Conservation (phyloP, 495 filamentous ascomycete genomes). For the Penicillium soppii region DNA sequence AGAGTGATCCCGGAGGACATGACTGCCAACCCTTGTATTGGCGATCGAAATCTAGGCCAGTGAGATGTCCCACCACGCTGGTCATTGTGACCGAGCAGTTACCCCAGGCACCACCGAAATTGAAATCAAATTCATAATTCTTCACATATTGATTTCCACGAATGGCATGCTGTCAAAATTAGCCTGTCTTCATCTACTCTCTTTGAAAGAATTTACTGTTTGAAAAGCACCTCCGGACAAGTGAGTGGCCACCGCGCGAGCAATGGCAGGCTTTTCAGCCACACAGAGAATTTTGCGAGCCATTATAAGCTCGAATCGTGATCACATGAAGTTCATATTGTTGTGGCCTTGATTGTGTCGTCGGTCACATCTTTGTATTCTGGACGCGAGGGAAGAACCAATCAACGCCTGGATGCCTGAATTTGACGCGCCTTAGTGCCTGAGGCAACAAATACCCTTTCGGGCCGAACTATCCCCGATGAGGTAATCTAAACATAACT, state of each 20-base stretch:
- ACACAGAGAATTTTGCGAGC: constrained; percentile 75
- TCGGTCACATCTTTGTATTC: constrained; percentile 11
- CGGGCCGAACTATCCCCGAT: constrained; percentile 15
- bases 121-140: constrained; percentile 89
- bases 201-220: constrained; percentile 54
- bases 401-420: constrained; percentile 6
- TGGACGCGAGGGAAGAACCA: constrained; percentile 15
- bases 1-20: constrained; percentile 74
- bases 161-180: constrained; percentile 53
- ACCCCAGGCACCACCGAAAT: constrained; percentile 81
- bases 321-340: constrained; percentile 11
- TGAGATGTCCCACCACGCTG: constrained; percentile 83
- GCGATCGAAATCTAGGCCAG: constrained; percentile 64
- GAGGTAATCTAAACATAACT: constrained; percentile 29
- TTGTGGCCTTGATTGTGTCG: constrained; percentile 5
- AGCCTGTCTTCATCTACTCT: constrained; percentile 13
- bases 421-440: constrained; percentile 15
- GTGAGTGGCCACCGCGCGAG: constrained; percentile 88
- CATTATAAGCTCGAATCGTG: constrained; percentile 20
- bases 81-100: constrained; percentile 86
- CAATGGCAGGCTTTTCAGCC: constrained; percentile 95
- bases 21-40: constrained; percentile 76
- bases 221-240: constrained; percentile 71
- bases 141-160: constrained; percentile 76
- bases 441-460: constrained; percentile 14